Evolutionary conservation across 2,329 filamentous ascomycete species (phyloP).

Genomic region (Stenocarpella maydis): DNA sequence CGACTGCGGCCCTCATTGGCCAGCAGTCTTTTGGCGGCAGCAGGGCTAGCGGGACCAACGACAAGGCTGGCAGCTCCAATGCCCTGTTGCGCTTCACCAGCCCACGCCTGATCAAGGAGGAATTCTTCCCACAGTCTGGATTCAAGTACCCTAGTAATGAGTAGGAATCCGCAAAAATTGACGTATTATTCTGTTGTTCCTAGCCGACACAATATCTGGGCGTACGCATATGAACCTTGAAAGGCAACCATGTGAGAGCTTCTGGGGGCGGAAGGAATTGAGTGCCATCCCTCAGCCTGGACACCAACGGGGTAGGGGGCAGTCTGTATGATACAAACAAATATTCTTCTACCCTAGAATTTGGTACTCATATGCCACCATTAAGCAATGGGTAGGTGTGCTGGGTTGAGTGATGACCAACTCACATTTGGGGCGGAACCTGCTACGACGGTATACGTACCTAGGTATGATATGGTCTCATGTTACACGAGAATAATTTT

Average conservation of each 20-base stretch:
- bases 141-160: constrained; percentile 79
- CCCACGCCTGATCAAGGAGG: constrained; percentile 69
- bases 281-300: not conserved
- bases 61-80: constrained; percentile 64
- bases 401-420: no score
- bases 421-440: no score
- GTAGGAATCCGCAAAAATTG: constrained; percentile 30
- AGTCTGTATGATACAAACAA: not conserved
- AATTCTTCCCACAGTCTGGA: constrained; percentile 69
- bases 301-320: not conserved
- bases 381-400: no score
- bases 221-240: not conserved
- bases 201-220: not conserved
- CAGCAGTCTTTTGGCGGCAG: constrained; percentile 78
- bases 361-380: no score
- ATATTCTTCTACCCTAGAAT: not conserved
- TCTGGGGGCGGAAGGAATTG: not conserved
- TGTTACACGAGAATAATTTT: no score
- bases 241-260: not conserved
- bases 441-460: no score
- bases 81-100: constrained; percentile 60
- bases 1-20: constrained; percentile 73
- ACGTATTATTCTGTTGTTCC: not conserved
- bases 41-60: constrained; percentile 74
- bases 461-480: no score